Conservation (phyloP, 2,329 filamentous ascomycete species). For the Annulohypoxylon truncatum region DNA sequence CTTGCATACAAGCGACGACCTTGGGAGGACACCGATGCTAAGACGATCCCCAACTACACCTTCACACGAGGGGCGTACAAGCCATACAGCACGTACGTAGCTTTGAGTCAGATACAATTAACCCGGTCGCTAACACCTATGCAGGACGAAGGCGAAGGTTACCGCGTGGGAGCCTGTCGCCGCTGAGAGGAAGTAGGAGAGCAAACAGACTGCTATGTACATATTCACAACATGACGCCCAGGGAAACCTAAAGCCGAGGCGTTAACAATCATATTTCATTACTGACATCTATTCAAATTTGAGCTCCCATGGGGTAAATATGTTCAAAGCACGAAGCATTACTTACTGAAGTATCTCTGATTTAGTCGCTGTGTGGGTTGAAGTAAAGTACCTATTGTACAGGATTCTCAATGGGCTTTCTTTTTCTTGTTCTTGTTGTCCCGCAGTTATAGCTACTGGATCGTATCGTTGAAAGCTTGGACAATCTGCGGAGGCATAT, state of each 20-base stretch:
- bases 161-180: conserved; percentile 62
- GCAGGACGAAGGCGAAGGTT: conserved; percentile 66
- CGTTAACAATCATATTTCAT: conserved; percentile 10
- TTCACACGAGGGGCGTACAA: conserved; percentile 83
- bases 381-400: neutral
- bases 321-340: too few relatives aligned
- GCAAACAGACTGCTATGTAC: conserved; percentile 23
- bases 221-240: conserved; percentile 22
- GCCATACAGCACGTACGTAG: conserved; percentile 91
- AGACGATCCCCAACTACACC: conserved; percentile 80
- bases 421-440: neutral
- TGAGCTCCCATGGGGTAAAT: neutral
- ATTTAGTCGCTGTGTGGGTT: too few relatives aligned
- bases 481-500: conserved; percentile 38
- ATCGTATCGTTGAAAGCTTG: conserved; percentile 35
- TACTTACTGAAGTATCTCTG: too few relatives aligned
- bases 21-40: conserved; percentile 79
- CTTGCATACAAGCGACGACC: conserved; percentile 73
- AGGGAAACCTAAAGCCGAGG: neutral
- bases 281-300: neutral
- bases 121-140: conserved; percentile 37
- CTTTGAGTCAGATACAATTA: neutral
- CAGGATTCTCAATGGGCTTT: neutral
- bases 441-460: neutral
- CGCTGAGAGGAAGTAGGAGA: conserved; percentile 46